Base-by-base conservation (phyloP, 352 stramenopile genomes). In the Phytophthora vignae region DNA sequence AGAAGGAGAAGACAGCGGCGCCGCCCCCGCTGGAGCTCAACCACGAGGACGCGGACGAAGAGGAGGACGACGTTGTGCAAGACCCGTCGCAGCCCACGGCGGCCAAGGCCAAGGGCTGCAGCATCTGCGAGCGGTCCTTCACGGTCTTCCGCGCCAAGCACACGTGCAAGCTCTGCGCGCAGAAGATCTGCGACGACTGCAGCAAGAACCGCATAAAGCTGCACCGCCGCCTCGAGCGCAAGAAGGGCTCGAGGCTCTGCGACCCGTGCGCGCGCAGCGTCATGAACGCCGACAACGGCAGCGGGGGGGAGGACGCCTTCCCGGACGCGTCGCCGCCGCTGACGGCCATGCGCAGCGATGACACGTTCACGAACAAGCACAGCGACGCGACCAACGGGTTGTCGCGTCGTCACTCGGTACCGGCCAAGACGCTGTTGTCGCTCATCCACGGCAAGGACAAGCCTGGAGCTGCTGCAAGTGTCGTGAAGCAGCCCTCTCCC, bases 101-200 rank as follows among this genome's bases (percentile, higher is more conserved):
- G 27, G 46, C 60, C 3, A 80, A 78, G 71, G 59, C 60, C 19
- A 80, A 80, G 52, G 74, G 73, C 29, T 94, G 87, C 57, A 78
- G 72, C 14, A 81, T 90, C 44, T 94, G 87, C 60, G 83, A 92
- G 56, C 83, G 84, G 2, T 90, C 87, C 25, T 94, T 94, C 61
- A 85, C 82, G 2, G 85, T 95, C 44, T 93, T 95, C 58, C 85
- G 85, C 40, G 76, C 87, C 55, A 94, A 94, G 71, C 88, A 95
- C 65, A 93, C 87, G 65, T 95, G 88, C 66, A 90, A 91, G 69
- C 64, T 91, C 4, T 95, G 88, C 61, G 58, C 71, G 38, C 74
- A 81, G 48, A 89, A 90, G 65, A 88, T 94, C 55, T 95, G 88
- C 61, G 88, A 95, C 56, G 85, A 93, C 77, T 95, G 88, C 74